Evolutionary conservation across 176 grass and related monocot genomes (phyloP).

Genomic region (Aechmea fasciata): DNA sequence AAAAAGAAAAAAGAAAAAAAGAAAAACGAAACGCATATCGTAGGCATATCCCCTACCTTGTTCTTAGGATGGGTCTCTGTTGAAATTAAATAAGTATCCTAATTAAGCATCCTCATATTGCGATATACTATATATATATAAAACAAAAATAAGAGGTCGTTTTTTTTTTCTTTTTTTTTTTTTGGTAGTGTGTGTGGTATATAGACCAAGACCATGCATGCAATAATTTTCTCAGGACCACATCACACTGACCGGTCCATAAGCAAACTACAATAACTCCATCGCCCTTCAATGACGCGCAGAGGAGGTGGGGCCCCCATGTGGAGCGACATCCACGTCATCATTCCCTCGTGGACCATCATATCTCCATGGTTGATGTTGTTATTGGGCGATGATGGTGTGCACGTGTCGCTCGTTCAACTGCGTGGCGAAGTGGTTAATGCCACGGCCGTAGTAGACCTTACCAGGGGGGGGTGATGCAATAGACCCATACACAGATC

Average conservation of each 20-base stretch:
- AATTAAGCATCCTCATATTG: too few relatives aligned
- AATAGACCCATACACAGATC: too few relatives aligned
- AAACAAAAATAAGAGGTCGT: too few relatives aligned
- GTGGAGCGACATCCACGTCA: not conserved
- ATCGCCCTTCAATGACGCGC: not conserved
- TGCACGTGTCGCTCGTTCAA: slow-evolving; percentile 1
- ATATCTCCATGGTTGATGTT: not conserved
- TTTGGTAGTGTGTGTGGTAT: too few relatives aligned
- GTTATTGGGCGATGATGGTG: slow-evolving; percentile 19
- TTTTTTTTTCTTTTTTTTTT: too few relatives aligned
- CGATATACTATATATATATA: too few relatives aligned
- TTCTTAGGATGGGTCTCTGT: too few relatives aligned
- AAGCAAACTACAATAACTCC: not conserved
- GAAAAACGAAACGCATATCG: too few relatives aligned
- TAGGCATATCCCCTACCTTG: too few relatives aligned
- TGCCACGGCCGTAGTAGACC: not conserved
- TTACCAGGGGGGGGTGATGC: not conserved
- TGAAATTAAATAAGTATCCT: too few relatives aligned
- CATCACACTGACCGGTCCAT: not conserved
- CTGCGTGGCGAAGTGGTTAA: not conserved
- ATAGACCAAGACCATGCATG: too few relatives aligned
- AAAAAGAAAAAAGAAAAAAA: too few relatives aligned
- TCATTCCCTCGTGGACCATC: slow-evolving; percentile 1
- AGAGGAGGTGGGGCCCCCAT: not conserved
- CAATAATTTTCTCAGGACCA: not conserved